Percentiles rank a stretch among this genome's conserved stretches.
phyloP scores from a whole-genome alignment of 352 stramenopile genomes.

The Phytophthora colocasiae region DNA sequence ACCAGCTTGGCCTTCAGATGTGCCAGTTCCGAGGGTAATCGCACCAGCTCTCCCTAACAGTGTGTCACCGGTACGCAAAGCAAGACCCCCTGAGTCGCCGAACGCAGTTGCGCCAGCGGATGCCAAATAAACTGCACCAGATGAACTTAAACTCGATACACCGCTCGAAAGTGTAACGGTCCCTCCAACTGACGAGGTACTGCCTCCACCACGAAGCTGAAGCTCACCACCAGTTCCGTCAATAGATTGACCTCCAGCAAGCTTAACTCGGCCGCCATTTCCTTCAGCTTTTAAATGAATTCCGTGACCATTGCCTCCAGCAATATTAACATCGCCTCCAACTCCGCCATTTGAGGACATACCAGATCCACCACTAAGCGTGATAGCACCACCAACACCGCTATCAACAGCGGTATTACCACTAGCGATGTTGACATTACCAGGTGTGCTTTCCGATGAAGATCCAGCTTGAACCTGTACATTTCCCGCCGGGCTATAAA shows the following conservation, averaged over 20 bases:
- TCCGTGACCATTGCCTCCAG: slow-evolving; percentile 44
- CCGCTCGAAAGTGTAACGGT: slow-evolving; percentile 49
- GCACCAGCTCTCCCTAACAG: slow-evolving; percentile 45
- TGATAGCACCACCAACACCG: slow-evolving; percentile 41
- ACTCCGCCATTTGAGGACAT: slow-evolving; percentile 55
- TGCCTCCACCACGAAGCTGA: slow-evolving; percentile 42
- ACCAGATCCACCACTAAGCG: slow-evolving; percentile 50
- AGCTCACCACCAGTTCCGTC: slow-evolving; percentile 47
- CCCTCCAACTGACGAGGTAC: slow-evolving; percentile 55
- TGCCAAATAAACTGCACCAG: slow-evolving; percentile 47
- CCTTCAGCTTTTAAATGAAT: slow-evolving; percentile 47
- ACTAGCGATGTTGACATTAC: slow-evolving; percentile 44
- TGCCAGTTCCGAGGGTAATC: slow-evolving; percentile 56
- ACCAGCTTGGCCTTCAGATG: slow-evolving; percentile 46
- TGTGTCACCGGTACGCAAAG: slow-evolving; percentile 47
- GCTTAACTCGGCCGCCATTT: slow-evolving; percentile 38
- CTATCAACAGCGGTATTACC: slow-evolving; percentile 40
- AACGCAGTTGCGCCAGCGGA: slow-evolving; percentile 47
- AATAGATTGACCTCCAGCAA: slow-evolving; percentile 48
- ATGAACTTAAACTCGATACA: slow-evolving; percentile 50
- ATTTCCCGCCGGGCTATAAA: slow-evolving; percentile 29
- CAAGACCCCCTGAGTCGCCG: slow-evolving; percentile 51
- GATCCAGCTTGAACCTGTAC: slow-evolving; percentile 43
- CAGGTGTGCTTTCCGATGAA: slow-evolving; percentile 34
- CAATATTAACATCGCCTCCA: slow-evolving; percentile 51